Evolutionary conservation across 1,139 yeast genomes (phyloP).

Genomic region (Debaryomyces singareniensis): DNA sequence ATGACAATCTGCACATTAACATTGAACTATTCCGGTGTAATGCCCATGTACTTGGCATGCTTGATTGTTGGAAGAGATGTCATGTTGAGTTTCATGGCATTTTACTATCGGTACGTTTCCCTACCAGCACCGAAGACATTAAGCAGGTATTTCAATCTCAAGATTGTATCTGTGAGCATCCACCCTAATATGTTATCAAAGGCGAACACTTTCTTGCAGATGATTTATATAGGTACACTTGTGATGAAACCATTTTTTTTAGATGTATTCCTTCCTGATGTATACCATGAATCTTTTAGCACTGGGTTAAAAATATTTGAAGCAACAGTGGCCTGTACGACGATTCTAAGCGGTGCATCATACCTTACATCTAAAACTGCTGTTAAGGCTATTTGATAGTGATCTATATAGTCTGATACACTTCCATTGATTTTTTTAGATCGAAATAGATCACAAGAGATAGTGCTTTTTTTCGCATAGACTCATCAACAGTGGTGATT

Average conservation of each 20-base stretch:
- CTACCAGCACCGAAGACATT: constrained; percentile 75
- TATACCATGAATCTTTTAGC: constrained; percentile 8
- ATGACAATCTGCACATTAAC: constrained; percentile 85
- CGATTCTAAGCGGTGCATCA: constrained; percentile 71
- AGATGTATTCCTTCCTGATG: constrained; percentile 13
- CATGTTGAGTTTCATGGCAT: constrained; percentile 66
- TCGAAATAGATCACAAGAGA: constrained; percentile 5
- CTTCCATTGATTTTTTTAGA: constrained; percentile 4
- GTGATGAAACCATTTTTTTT: constrained; percentile 61
- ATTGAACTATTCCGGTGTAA: constrained; percentile 60
- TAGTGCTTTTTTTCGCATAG: constrained; percentile 3
- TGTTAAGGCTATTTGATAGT: constrained; percentile 36
- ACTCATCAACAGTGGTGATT: too few species aligned
- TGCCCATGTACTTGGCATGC: constrained; percentile 63
- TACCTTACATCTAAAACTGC: constrained; percentile 68
- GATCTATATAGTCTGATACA: constrained; percentile 6
- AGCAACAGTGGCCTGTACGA: constrained; percentile 63
- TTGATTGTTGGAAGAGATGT: constrained; percentile 83
- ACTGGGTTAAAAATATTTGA: constrained; percentile 13
- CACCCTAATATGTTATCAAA: constrained; percentile 87
- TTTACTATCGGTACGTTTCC: constrained; percentile 66
- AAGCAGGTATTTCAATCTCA: constrained; percentile 57
- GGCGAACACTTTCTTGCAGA: constrained; percentile 84
- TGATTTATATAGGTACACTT: constrained; percentile 78
- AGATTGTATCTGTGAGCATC: constrained; percentile 80